Evolutionary conservation across 116 monocot genomes (phyloP), one percentile per base, ranked within the genome.

Genomic region (Trichopus zeylanicus): DNA sequence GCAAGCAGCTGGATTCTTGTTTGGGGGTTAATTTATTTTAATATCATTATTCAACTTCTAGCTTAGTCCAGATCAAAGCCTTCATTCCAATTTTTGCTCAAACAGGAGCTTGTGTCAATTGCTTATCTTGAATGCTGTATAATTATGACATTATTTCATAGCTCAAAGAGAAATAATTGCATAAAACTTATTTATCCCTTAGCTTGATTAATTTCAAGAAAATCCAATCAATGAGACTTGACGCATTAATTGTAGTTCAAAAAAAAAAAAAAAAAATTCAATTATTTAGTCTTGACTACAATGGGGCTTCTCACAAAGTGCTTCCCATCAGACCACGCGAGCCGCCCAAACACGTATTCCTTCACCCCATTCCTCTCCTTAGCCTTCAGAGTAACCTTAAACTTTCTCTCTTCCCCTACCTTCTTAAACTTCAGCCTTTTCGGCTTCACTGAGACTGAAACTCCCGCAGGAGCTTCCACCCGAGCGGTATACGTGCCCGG

Each of bases 1-100:
- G 35, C 90, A 87, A 70, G 95, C 95, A 26, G 93, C 93, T 27
- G 82, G 73, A 8, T 88, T 64, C 62, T 72, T 93, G 23, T 93
- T 93, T 58, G 93, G 93, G 26, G 87, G 88, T 11, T 93, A 73
- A 68, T 24, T 49, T 49, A 49, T 49, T n/a, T n/a, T n/a, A n/a
- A n/a, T n/a, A n/a, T n/a, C n/a, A n/a, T n/a, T n/a, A n/a, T n/a
- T n/a, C n/a, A n/a, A n/a, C n/a, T n/a, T n/a, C n/a, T n/a, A n/a
- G n/a, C n/a, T n/a, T n/a, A n/a, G n/a, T n/a, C n/a, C n/a, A n/a
- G n/a, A n/a, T n/a, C n/a, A n/a, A n/a, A n/a, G n/a, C n/a, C n/a
- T n/a, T n/a, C n/a, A n/a, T n/a, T n/a, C n/a, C n/a, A n/a, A n/a
- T n/a, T n/a, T n/a, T n/a, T n/a, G n/a, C n/a, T n/a, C n/a, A n/a